Percentiles rank a stretch among this genome's conserved stretches.
Conservation (phyloP, 2,329 filamentous ascomycete genomes). For the Colletotrichum salicis region DNA sequence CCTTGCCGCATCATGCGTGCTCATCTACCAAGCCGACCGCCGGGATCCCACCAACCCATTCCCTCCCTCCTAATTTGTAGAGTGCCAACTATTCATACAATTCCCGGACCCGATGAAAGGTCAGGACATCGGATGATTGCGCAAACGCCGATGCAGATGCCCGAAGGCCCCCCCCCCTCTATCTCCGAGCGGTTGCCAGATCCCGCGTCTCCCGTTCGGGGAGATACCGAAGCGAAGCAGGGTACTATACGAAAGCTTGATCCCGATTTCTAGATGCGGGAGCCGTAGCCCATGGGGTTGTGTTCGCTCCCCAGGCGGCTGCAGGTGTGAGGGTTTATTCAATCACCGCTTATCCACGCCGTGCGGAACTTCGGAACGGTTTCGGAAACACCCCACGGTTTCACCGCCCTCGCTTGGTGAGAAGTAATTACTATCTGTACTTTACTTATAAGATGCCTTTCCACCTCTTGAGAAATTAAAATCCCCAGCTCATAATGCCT, state of each 20-base stretch:
- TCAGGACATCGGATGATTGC: not conserved
- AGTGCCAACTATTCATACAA: not conserved
- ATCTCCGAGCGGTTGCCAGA: slow-evolving; percentile 6
- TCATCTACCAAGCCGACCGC: not conserved
- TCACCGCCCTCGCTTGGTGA: not conserved
- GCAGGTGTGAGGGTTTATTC: not conserved
- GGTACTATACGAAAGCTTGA: not conserved
- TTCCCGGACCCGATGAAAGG: not conserved
- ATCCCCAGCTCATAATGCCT: not conserved
- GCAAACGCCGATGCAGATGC: slow-evolving; percentile 6
- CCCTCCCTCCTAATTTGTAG: no score
- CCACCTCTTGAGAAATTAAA: not conserved
- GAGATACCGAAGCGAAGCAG: not conserved
- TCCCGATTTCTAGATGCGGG: not conserved
- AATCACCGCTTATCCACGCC: not conserved
- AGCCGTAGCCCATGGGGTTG: not conserved
- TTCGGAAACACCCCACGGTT: not conserved
- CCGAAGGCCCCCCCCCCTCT: no score
- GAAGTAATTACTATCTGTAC: fast-evolving
- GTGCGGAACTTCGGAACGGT: not conserved
- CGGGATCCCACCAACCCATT: not conserved
- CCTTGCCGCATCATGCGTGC: not conserved
- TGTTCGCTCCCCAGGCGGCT: not conserved
- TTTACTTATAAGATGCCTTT: not conserved
- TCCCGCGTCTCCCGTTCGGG: not conserved